phyloP scores from a whole-genome alignment of 768 basidiomycete species.

The Amanita fuliginea region DNA sequence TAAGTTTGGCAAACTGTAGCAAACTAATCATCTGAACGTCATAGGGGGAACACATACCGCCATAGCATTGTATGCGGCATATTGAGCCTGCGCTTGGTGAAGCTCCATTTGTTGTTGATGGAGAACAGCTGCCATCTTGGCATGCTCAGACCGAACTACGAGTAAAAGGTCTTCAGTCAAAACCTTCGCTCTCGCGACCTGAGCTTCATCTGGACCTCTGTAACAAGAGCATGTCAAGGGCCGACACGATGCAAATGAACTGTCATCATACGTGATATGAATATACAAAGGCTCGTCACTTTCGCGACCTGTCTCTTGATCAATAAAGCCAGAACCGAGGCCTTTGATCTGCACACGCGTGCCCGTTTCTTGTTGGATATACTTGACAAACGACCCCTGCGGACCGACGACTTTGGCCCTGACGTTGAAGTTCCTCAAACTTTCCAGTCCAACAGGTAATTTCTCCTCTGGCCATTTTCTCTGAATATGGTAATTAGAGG shows the following conservation, averaged over 20 bases:
- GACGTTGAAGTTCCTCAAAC: constrained; percentile 93
- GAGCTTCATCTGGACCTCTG: constrained; percentile 75
- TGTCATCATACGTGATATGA: constrained; percentile 68
- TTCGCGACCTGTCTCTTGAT: constrained; percentile 67
- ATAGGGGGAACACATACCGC: constrained; percentile 29
- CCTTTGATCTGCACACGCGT: constrained; percentile 98
- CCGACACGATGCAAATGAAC: background rate
- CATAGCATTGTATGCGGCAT: constrained; percentile 61
- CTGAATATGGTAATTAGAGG: constrained; percentile 22
- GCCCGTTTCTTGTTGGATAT: constrained; percentile 92
- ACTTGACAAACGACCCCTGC: constrained; percentile 95
- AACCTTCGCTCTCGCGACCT: constrained; percentile 79
- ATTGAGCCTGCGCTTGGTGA: constrained; percentile 74
- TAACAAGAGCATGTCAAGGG: constrained; percentile 1
- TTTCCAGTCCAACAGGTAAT: constrained; percentile 78
- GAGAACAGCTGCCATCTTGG: constrained; percentile 56
- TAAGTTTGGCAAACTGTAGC: constrained; percentile 1
- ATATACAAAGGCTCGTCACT: constrained; percentile 87
- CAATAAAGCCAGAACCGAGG: constrained; percentile 87
- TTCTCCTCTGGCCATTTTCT: constrained; percentile 99
- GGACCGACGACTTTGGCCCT: constrained; percentile 97
- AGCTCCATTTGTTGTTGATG: constrained; percentile 80
- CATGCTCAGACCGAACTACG: constrained; percentile 83
- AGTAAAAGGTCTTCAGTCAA: constrained; percentile 82
- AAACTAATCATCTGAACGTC: background rate